Conservation (phyloP, 345 rosid species). For the Cardamine occulta region DNA sequence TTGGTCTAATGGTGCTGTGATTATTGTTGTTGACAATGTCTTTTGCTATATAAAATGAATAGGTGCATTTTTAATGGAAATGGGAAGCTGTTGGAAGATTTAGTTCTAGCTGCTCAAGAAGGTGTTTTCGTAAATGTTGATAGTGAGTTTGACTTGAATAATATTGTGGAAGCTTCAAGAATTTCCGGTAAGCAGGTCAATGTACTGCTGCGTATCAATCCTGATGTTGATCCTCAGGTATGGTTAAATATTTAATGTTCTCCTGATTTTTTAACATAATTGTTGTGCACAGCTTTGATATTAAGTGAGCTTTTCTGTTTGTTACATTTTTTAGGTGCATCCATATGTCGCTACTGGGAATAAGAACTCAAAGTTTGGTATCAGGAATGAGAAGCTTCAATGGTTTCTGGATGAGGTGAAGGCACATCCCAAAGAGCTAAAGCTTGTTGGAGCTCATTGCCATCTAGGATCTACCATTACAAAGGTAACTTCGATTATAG, state of each 20-base stretch:
- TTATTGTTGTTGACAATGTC: slow-evolving; percentile 2
- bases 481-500: slow-evolving; percentile 53
- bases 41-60: background rate
- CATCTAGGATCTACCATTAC: slow-evolving; percentile 99
- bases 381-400: slow-evolving; percentile 96
- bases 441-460: slow-evolving; percentile 97
- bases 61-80: slow-evolving; percentile 98
- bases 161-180: slow-evolving; percentile 83
- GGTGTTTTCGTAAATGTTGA: slow-evolving; percentile 97
- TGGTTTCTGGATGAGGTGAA: slow-evolving; percentile 98
- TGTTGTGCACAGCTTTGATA: background rate
- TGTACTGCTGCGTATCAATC: slow-evolving; percentile 94
- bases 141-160: slow-evolving; percentile 93
- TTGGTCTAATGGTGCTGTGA: slow-evolving; percentile 1
- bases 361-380: slow-evolving; percentile 98
- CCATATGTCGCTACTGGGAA: slow-evolving; percentile 98
- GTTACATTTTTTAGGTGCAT: slow-evolving; percentile 66
- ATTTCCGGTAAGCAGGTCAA: slow-evolving; percentile 87
- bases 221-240: slow-evolving; percentile 99
- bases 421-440: slow-evolving; percentile 81
- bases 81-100: slow-evolving; percentile 89
- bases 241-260: background rate
- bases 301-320: slow-evolving; percentile 5
- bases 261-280: background rate
- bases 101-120: slow-evolving; percentile 88